Evolutionary conservation across 768 basidiomycete genomes (phyloP).

Genomic region (Russula compacta): DNA sequence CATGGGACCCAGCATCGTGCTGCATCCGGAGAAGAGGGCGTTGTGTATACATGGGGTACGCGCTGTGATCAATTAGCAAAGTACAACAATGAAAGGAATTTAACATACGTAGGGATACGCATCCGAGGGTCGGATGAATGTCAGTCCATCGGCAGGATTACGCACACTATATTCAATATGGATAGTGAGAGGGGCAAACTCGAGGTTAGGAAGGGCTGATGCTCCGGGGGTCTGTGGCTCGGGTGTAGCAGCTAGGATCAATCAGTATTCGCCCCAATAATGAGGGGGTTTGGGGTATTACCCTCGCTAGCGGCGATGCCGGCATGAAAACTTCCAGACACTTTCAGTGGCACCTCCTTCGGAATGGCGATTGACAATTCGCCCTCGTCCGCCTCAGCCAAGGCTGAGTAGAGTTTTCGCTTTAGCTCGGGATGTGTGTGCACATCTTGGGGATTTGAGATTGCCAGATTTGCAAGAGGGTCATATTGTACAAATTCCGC

Average conservation of each 20-base stretch:
- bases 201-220: constrained; percentile 21
- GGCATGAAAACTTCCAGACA: constrained; percentile 39
- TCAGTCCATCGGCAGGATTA: constrained; percentile 76
- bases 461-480: constrained; percentile 55
- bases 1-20: constrained; percentile 99
- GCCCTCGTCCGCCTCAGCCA: constrained; percentile 89
- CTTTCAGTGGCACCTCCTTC: constrained; percentile 56
- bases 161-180: constrained; percentile 74
- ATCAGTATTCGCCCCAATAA: neutral
- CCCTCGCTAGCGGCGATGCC: constrained; percentile 49
- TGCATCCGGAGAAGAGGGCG: constrained; percentile 76
- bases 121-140: constrained; percentile 76
- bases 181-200: constrained; percentile 69
- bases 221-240: constrained; percentile 64
- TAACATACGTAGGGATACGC: constrained; percentile 73
- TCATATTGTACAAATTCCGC: constrained; percentile 78
- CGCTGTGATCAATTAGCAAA: constrained; percentile 40
- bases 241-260: constrained; percentile 53
- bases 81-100: neutral
- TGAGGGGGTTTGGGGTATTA: constrained; percentile 22
- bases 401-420: constrained; percentile 81
- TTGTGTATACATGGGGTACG: constrained; percentile 88
- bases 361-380: constrained; percentile 88
- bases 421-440: constrained; percentile 91
- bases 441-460: constrained; percentile 64